These are phyloP conservation scores for Exserohilum turcica DNA, from an alignment of 2,329 filamentous ascomycete species.

Conservation along the genomic window DNA sequence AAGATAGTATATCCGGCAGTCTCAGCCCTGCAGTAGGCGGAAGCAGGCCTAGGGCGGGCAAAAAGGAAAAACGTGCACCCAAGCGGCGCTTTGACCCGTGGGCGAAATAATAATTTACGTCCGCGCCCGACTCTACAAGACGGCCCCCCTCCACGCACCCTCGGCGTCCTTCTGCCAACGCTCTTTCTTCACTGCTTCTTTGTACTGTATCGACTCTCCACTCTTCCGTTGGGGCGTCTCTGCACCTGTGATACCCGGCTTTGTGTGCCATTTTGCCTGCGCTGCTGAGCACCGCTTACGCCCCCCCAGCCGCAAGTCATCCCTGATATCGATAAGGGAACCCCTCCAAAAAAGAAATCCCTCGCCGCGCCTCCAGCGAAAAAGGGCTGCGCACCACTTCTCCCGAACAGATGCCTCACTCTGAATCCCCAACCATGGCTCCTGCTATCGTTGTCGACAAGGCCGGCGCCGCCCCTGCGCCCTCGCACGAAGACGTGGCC, in stretches of 20 bases:
- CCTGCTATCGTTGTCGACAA: constrained; percentile 54
- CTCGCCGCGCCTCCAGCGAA: constrained; percentile 11
- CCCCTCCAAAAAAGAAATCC: constrained; percentile 37
- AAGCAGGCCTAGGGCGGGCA: constrained; percentile 21
- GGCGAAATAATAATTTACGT: constrained; percentile 32
- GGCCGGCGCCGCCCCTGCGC: constrained; percentile 49
- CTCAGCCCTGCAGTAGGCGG: constrained; percentile 10
- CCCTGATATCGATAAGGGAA: constrained; percentile 38
- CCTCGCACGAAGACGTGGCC: constrained; percentile 54
- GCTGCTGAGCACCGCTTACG: constrained; percentile 20
- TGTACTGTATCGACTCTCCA: constrained; percentile 39
- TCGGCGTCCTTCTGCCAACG: constrained; percentile 21
- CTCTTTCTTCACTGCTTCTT: constrained; percentile 22
- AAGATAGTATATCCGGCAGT: constrained; percentile 8
- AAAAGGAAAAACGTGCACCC: constrained; percentile 25
- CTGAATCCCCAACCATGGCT: constrained; percentile 57
- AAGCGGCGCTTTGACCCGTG: constrained; percentile 21
- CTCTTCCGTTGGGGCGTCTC: constrained; percentile 34
- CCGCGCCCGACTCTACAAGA: constrained; percentile 28
- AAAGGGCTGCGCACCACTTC: constrained; percentile 19
- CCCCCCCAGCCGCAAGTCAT: constrained; percentile 18
- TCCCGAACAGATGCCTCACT: constrained; percentile 52
- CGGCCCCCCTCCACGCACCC: constrained; percentile 17
- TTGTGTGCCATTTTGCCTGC: constrained; percentile 8
- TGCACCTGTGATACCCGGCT: constrained; percentile 28